These are phyloP conservation scores for Alternaria alternata DNA, from an alignment of 2,329 filamentous ascomycete genomes.

Conservation along the genomic window DNA sequence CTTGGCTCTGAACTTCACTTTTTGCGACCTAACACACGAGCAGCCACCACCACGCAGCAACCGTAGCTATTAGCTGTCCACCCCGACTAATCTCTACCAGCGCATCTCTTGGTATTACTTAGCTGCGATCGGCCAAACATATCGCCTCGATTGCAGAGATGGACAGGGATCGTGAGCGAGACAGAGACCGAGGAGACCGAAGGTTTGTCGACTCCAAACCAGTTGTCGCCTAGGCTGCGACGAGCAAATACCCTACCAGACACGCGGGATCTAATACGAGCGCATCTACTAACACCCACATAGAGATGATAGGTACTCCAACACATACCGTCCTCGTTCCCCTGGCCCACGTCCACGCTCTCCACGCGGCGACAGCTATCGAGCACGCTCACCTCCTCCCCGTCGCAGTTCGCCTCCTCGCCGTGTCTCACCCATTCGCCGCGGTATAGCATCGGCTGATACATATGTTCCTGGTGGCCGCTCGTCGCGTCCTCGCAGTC, in stretches of 20 bases:
- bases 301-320: slow-evolving; percentile 50
- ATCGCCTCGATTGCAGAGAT: slow-evolving; percentile 26
- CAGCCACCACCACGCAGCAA: slow-evolving; percentile 11
- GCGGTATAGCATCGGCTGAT: slow-evolving; percentile 49
- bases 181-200: slow-evolving; percentile 54
- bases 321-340: slow-evolving; percentile 49
- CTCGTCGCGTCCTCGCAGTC: slow-evolving; percentile 48
- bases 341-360: slow-evolving; percentile 42
- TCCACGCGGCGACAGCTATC: slow-evolving; percentile 49
- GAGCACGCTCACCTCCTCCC: slow-evolving; percentile 25
- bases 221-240: slow-evolving; percentile 16
- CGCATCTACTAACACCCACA: slow-evolving; percentile 19
- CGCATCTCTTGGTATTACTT: slow-evolving; percentile 3
- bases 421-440: slow-evolving; percentile 41
- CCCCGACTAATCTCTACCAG: slow-evolving; percentile 1
- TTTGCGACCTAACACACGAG: slow-evolving; percentile 26
- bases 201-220: slow-evolving; percentile 50
- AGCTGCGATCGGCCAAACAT: not conserved
- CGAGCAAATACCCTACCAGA: slow-evolving; percentile 4
- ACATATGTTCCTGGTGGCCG: slow-evolving; percentile 52
- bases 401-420: slow-evolving; percentile 14
- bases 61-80: slow-evolving; percentile 2
- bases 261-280: not conserved
- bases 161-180: slow-evolving; percentile 53
- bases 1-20: slow-evolving; percentile 41